Evolutionary conservation across 2,329 filamentous ascomycete species (phyloP).

Genomic region (Paecilomyces variotii): DNA sequence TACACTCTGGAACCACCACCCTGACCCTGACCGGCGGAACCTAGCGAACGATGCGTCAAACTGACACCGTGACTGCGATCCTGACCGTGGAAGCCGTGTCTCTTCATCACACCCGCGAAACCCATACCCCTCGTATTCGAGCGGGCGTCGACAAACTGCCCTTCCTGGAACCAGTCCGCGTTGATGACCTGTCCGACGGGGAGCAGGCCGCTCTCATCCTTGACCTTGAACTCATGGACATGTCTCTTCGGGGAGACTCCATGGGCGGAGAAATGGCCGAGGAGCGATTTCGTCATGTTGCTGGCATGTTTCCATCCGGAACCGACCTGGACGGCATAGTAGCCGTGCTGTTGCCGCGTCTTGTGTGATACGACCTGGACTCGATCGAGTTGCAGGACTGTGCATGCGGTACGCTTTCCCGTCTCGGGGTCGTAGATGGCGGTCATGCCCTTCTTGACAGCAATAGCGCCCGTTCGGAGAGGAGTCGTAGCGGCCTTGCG

Average conservation of each 20-base stretch:
- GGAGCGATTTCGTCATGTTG: constrained; percentile 72
- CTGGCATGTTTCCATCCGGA: constrained; percentile 62
- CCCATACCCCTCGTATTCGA: constrained; percentile 78
- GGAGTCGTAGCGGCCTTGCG: constrained; percentile 50
- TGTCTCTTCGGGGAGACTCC: constrained; percentile 76
- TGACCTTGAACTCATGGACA: constrained; percentile 81
- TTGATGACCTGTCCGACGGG: constrained; percentile 66
- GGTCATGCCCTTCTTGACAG: constrained; percentile 93
- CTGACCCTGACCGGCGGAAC: constrained; percentile 81
- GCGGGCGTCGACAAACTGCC: constrained; percentile 82
- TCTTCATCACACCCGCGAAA: constrained; percentile 97
- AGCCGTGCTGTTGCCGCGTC: constrained; percentile 71
- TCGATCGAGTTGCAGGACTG: constrained; percentile 85
- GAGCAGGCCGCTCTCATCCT: constrained; percentile 61
- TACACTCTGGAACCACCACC: constrained; percentile 86
- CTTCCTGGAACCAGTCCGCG: constrained; percentile 85
- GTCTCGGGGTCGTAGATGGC: constrained; percentile 72
- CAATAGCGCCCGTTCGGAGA: constrained; percentile 71
- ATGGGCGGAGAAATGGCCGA: constrained; percentile 81
- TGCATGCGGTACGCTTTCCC: constrained; percentile 73
- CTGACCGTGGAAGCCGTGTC: constrained; percentile 82
- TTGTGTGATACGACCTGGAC: constrained; percentile 86
- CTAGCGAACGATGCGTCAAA: constrained; percentile 84
- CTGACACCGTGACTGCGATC: constrained; percentile 92
- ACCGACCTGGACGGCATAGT: constrained; percentile 89